Conservation (phyloP, 306 rosid genomes). For the Corylus heterophylla region DNA sequence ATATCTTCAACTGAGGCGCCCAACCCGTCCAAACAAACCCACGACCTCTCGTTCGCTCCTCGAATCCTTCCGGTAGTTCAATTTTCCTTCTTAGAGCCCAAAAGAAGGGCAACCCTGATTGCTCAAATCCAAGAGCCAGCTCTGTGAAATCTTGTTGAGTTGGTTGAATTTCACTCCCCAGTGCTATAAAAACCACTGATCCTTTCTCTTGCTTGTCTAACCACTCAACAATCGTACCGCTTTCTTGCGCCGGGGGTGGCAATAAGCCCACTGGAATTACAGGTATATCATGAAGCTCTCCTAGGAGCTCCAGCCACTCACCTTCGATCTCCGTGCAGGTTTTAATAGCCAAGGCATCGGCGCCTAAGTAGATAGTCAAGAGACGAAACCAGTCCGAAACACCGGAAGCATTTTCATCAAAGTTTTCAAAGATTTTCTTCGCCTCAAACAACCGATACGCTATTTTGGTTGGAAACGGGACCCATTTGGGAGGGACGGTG, state of each 20-base stretch:
- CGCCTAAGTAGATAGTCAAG: not conserved
- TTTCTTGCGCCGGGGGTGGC: not conserved
- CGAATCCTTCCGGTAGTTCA: slow-evolving; percentile 54
- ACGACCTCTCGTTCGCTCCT: slow-evolving; percentile 39
- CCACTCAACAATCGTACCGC: slow-evolving; percentile 1
- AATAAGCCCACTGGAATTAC: slow-evolving; percentile 32
- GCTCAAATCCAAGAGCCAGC: too few relatives aligned
- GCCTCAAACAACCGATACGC: slow-evolving; percentile 14
- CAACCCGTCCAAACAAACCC: slow-evolving; percentile 50
- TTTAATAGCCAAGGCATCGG: slow-evolving; percentile 10
- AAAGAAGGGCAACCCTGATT: too few relatives aligned
- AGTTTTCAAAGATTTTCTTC: not conserved
- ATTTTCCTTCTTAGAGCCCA: too few relatives aligned
- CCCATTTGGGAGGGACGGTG: slow-evolving; percentile 27
- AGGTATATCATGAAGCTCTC: slow-evolving; percentile 9
- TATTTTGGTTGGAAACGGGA: slow-evolving; percentile 27
- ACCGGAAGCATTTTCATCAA: not conserved
- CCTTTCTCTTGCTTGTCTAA: slow-evolving; percentile 21
- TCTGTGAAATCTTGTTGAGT: too few relatives aligned
- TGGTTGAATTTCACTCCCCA: slow-evolving; percentile 46
- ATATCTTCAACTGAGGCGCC: slow-evolving; percentile 57
- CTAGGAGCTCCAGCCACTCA: slow-evolving; percentile 28
- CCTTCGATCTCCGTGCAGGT: slow-evolving; percentile 29
- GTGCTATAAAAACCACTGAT: slow-evolving; percentile 55
- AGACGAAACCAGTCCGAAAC: not conserved